Evolutionary conservation across 768 basidiomycete genomes (phyloP), one percentile per base, ranked within the genome.

Genomic region (Kwoniella sp.): DNA sequence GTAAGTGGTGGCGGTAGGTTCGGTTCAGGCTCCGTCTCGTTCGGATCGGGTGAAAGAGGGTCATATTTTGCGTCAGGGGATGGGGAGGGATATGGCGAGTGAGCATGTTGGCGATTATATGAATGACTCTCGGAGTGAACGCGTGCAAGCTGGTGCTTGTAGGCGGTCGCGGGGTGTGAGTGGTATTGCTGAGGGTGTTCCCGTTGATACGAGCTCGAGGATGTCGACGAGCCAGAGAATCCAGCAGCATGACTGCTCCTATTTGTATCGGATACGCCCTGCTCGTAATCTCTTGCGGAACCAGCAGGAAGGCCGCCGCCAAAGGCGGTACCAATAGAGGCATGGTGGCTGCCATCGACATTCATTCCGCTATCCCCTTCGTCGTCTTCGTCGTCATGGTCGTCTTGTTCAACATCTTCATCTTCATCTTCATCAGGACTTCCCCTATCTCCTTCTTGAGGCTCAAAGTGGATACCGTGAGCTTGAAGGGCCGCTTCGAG

Each of bases 401-500:
- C 38, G 22, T 31, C 28, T 28, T 61, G 41, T 11, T 56, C 20
- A 2, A 22, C 48, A 5, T 58, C 50, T 3, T 53, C 51, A 15
- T 31, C 56, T 8, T 55, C 38, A 15, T 48, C 61, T 0, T 38
- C 51, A 11, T 26, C 47, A 15, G 8, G 25, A 2, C 23, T 60
- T 12, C 41, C 45, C n/a, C n/a, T 31, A 53, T 41, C 29, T 41
- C 55, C 31, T 7, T 38, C 50, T 12, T 45, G 22, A 1, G 55
- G 30, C 23, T 29, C 34, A 28, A 63, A 26, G 29, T 51, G 11
- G 28, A 50, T 53, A 2, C 58, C 61, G 58, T 63, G 47, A 2
- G 29, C 26, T 2, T n/a, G 29, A 0, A 67, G 41, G 13, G 45
- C 63, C 15, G 61, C 34, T 64, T 86, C 85, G 26, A 87, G 82